Base-by-base conservation (phyloP, 2,329 filamentous ascomycete genomes). In the Penicillium expansum region DNA sequence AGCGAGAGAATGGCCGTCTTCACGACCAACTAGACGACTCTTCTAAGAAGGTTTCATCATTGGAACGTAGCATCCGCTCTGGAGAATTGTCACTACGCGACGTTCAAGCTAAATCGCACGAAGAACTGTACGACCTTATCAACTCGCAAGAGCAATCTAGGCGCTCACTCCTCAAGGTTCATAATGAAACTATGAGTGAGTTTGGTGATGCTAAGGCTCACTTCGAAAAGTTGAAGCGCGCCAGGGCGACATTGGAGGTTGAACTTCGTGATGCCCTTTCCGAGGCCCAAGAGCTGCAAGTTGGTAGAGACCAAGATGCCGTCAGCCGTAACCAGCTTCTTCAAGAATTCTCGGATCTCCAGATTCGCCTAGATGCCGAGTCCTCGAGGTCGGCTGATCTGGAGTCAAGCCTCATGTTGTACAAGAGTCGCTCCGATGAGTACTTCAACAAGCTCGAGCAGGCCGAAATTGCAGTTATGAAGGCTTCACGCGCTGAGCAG, bases 401-500 rank as follows among this genome's bases (percentile, higher is more conserved):
- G 43, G 86, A 86, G 8, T 89, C 91, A 3, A 96, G 89, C 72
- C 82, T 97, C 41, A 87, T 86, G 59, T 78, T 97, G 60, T 99
- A 97, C 81, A 97, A 96, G 82, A 86, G 85, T 61, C 87, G 93
- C 42, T 90, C 93, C 4, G 92, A 97, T 69, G 93, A 97, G 71
- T 97, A 99, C 75, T 99, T 97, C 76, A 90, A 86, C 79, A 97
- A 96, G 76, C 85, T 99, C 20, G 93, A 99, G 74, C 93, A 97
- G 71, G 94, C 94, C 16, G 93, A 99, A 74, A 95, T 97, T 63
- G 87, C 92, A 0, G 92, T 97, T 18, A 83, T 99, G 62, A 97
- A 97, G 74, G 93, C 93, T 16, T 88, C 84, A 58, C 86, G 93
- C 24, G 93, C 94, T 0, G 93, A 97, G 75, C 91, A 96, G 67